phyloP scores from a whole-genome alignment of 768 basidiomycete species.

The Leccinum aurantiacum region DNA sequence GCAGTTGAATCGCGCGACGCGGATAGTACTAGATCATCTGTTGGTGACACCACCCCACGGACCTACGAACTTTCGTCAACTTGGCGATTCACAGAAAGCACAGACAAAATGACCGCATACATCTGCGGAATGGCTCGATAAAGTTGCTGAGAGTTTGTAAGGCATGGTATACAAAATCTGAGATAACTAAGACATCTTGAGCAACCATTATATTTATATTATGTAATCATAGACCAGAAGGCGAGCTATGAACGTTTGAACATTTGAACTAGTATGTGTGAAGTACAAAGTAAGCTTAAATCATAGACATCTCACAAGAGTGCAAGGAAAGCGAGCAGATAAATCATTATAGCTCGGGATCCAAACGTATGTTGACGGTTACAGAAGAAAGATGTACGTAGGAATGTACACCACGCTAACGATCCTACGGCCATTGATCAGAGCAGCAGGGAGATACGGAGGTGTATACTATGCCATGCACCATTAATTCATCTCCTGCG shows the following conservation, averaged over 20 bases:
- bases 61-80: slow-evolving; percentile 53
- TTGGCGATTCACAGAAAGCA: not conserved
- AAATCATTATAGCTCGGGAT: not conserved
- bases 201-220: not conserved
- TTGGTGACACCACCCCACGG: slow-evolving; percentile 75
- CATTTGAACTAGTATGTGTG: no score
- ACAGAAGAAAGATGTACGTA: slow-evolving; percentile 52
- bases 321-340: not conserved
- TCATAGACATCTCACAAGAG: not conserved
- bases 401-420: slow-evolving; percentile 83
- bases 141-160: slow-evolving; percentile 75
- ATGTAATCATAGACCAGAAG: not conserved
- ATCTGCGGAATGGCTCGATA: slow-evolving; percentile 71
- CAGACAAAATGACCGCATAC: slow-evolving; percentile 41
- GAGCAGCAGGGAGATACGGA: slow-evolving; percentile 80
- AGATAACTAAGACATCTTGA: not conserved
- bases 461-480: slow-evolving; percentile 85
- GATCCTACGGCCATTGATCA: slow-evolving; percentile 63
- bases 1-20: slow-evolving; percentile 91
- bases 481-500: slow-evolving; percentile 91
- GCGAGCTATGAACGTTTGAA: no score
- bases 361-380: not conserved
- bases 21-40: slow-evolving; percentile 77
- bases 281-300: not conserved
- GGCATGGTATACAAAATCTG: slow-evolving; percentile 54